A percentile compares a stretch with the other conserved stretches of the same genome.
Evolutionary conservation across 257 asterid species (phyloP).

Genomic region (Solanum bukasovii): DNA sequence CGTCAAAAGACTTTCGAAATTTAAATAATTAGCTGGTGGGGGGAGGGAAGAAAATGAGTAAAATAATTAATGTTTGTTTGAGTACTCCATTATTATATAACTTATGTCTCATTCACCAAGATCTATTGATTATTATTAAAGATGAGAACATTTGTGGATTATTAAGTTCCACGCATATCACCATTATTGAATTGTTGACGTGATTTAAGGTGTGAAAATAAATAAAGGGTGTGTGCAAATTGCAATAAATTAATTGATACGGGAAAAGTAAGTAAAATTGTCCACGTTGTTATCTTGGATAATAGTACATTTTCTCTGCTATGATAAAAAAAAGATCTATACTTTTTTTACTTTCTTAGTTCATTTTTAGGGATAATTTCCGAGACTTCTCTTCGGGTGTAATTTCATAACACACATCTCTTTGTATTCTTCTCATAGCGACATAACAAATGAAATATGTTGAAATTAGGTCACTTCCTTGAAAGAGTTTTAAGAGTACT

Average conservation of each 20-base stretch:
- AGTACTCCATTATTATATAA: neutral
- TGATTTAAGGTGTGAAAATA: neutral
- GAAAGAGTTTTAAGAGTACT: neutral
- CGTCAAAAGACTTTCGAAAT: neutral
- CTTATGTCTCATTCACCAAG: neutral
- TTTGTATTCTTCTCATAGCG: neutral
- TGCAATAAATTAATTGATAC: neutral
- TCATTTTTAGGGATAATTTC: no score
- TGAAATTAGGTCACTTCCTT: neutral
- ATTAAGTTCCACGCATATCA: neutral
- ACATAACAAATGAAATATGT: neutral
- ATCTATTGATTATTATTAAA: neutral
- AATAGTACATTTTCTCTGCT: neutral
- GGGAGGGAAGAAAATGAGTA: neutral
- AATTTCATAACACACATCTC: no score
- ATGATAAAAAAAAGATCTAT: neutral
- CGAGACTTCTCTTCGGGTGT: no score
- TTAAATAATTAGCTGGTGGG: neutral
- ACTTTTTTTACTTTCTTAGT: neutral
- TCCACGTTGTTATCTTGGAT: neutral
- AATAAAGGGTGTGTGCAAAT: neutral
- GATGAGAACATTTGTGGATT: neutral
- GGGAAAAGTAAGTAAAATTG: neutral
- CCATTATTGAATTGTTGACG: neutral
- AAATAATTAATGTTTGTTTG: neutral